Conservation (phyloP, 257 asterid genomes). For the Nicotiana attenuata region DNA sequence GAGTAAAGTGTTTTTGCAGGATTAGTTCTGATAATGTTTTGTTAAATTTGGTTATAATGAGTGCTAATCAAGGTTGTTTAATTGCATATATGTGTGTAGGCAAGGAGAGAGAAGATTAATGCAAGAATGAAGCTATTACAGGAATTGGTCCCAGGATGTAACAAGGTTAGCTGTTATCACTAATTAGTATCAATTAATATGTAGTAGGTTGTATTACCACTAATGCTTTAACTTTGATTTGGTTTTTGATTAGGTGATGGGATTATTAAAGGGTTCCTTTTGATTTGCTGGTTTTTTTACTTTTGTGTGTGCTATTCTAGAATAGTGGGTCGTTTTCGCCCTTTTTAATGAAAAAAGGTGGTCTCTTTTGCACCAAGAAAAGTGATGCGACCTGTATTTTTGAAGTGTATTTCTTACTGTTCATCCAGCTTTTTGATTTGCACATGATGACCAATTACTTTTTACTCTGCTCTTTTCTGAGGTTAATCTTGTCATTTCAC, state of each 20-base stretch:
- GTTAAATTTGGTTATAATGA: conserved; percentile 19
- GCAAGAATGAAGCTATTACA: conserved; percentile 92
- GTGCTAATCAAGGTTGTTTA: conserved; percentile 11
- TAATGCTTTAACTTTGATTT: neutral
- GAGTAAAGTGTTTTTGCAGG: conserved; percentile 37
- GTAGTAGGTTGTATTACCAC: conserved; percentile 6
- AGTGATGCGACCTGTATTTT: conserved; percentile 32
- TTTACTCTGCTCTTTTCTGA: neutral
- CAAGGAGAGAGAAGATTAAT: conserved; percentile 98
- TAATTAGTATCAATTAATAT: too few relatives aligned
- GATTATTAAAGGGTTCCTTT: conserved; percentile 6
- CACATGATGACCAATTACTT: conserved; percentile 12
- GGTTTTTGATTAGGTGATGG: neutral
- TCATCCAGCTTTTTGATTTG: conserved; percentile 29
- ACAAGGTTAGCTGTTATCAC: conserved; percentile 60
- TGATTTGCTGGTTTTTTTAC: too few relatives aligned
- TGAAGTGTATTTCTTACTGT: conserved; percentile 1
- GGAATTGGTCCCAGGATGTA: conserved; percentile 99
- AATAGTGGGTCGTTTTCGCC: conserved; percentile 41
- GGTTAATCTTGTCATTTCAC: neutral
- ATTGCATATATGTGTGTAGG: conserved; percentile 35
- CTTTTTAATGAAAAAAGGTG: conserved; percentile 44
- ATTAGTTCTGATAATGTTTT: conserved; percentile 7
- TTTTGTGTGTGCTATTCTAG: neutral
- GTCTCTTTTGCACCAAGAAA: conserved; percentile 48